phyloP scores from a whole-genome alignment of 202 grass and related monocot genomes.

The Dendrocalamus latiflorus region DNA sequence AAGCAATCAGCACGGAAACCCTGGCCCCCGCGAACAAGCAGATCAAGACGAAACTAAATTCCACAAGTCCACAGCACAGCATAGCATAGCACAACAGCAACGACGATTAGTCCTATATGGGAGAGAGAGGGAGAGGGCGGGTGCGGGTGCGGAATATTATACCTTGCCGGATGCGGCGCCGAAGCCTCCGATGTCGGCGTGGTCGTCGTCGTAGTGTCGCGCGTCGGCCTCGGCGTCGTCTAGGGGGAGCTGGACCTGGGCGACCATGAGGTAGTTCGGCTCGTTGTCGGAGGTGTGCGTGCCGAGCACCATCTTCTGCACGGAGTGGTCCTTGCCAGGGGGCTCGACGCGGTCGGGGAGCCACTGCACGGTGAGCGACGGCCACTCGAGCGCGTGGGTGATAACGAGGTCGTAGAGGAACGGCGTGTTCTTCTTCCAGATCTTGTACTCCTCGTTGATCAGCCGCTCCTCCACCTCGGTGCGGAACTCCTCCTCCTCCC shows the following conservation, averaged over 20 bases:
- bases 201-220: conserved; percentile 80
- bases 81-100: not conserved
- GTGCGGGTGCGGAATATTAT: not conserved
- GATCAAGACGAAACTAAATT: not conserved
- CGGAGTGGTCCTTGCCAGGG: conserved; percentile 81
- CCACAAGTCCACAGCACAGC: not conserved
- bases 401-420: conserved; percentile 98
- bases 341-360: conserved; percentile 84
- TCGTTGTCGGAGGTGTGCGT: conserved; percentile 99
- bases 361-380: conserved; percentile 98
- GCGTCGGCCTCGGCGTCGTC: conserved; percentile 91
- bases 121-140: not conserved
- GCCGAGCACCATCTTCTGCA: too few species aligned
- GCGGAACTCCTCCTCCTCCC: conserved; percentile 76
- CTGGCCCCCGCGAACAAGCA: not conserved
- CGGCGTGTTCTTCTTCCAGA: conserved; percentile 99
- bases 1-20: not conserved
- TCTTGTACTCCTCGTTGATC: conserved; percentile 99
- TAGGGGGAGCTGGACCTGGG: conserved; percentile 83
- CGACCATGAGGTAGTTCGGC: conserved; percentile 96
- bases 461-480: conserved; percentile 75
- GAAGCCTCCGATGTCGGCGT: conserved; percentile 75
- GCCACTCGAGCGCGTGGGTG: conserved; percentile 95
- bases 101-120: not conserved
- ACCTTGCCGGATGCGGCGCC: conserved; percentile 75